These are phyloP conservation scores for Aeminium ludgeri DNA, from an alignment of 495 filamentous ascomycete genomes.

Conservation along the genomic window DNA sequence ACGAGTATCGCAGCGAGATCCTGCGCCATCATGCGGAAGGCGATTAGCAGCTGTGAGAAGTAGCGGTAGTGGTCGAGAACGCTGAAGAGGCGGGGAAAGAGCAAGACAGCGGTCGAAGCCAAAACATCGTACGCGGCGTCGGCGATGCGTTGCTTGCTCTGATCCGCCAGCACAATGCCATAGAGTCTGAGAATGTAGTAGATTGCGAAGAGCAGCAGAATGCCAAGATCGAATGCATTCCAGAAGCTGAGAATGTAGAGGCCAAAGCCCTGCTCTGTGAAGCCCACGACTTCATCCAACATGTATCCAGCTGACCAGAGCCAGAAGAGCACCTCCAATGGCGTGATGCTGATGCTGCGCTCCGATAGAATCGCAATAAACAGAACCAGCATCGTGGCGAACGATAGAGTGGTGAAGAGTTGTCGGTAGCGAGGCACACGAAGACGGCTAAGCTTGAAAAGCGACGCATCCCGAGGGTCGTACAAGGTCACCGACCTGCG, in stretches of 20 bases:
- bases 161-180: constrained; percentile 60
- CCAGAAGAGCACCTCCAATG: constrained; percentile 78
- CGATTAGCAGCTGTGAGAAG: constrained; percentile 84
- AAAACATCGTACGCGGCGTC: constrained; percentile 79
- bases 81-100: constrained; percentile 81
- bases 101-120: constrained; percentile 69
- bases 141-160: constrained; percentile 44
- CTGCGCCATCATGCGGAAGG: constrained; percentile 79
- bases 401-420: constrained; percentile 69
- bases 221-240: constrained; percentile 87
- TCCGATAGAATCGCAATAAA: constrained; percentile 59
- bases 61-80: constrained; percentile 86
- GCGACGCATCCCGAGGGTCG: constrained; percentile 70
- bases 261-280: constrained; percentile 48
- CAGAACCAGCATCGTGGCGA: constrained; percentile 63
- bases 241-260: constrained; percentile 93
- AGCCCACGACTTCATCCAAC: constrained; percentile 34
- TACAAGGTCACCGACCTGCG: constrained; percentile 72
- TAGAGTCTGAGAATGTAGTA: constrained; percentile 82
- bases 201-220: constrained; percentile 65
- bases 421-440: constrained; percentile 82
- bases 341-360: constrained; percentile 57
- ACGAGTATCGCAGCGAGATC: constrained; percentile 72
- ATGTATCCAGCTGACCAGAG: constrained; percentile 94
- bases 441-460: constrained; percentile 77